Conservation (phyloP, 768 basidiomycete species). For the Strobilomyces echinocephalus region DNA sequence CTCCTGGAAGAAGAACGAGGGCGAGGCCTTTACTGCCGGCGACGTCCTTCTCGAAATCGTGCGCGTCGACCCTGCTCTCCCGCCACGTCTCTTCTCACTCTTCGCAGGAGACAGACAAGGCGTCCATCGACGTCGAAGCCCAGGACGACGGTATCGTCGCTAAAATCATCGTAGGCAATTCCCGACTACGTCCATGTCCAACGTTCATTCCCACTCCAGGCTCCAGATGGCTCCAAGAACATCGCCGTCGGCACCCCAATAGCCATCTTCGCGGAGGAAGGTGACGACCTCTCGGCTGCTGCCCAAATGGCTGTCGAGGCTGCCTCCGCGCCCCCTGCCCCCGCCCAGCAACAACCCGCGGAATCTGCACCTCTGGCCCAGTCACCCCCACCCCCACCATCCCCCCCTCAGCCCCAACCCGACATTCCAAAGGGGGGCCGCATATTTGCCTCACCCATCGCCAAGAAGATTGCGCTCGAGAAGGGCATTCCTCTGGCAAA, state of each 20-base stretch:
- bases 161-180: slow-evolving; percentile 82
- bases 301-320: slow-evolving; percentile 67
- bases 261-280: slow-evolving; percentile 90
- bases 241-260: slow-evolving; percentile 84
- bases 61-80: slow-evolving; percentile 25
- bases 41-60: slow-evolving; percentile 97
- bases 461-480: slow-evolving; percentile 95
- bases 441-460: slow-evolving; percentile 93
- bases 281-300: slow-evolving; percentile 87
- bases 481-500: slow-evolving; percentile 85
- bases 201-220: slow-evolving; percentile 38
- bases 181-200: neutral
- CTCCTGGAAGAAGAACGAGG: slow-evolving; percentile 95
- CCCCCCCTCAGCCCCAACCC: slow-evolving; percentile 33
- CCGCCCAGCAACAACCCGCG: slow-evolving; percentile 35
- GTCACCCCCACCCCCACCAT: slow-evolving; percentile 31
- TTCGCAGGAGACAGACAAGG: slow-evolving; percentile 97
- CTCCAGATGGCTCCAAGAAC: slow-evolving; percentile 79
- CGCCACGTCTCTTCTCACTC: slow-evolving; percentile 3
- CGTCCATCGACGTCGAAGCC: slow-evolving; percentile 98
- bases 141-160: slow-evolving; percentile 96
- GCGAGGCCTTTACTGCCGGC: slow-evolving; percentile 81
- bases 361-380: slow-evolving; percentile 41
- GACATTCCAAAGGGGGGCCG: slow-evolving; percentile 67
- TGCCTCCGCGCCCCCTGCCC: slow-evolving; percentile 34